Evolutionary conservation across 2,329 filamentous ascomycete genomes (phyloP), one percentile per base, ranked within the genome.

Genomic region (Hymenoscyphus occultus): DNA sequence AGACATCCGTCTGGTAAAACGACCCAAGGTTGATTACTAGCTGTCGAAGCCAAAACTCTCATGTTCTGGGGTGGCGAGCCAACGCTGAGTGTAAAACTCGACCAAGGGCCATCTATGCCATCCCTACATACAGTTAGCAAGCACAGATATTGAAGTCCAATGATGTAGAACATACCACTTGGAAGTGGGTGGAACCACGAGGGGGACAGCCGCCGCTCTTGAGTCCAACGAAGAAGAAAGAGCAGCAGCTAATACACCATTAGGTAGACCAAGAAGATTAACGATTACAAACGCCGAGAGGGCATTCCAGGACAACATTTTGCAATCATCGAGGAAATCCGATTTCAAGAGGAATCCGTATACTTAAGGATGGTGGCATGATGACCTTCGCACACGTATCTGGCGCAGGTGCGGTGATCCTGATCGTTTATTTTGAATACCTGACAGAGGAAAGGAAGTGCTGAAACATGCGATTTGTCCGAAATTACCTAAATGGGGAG

Each of bases 41-140:
- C 75, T 19, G 78, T 80, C 35, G 78, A 79, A 10, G 79, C 71
- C 13, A 78, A 72, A 3, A 79, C 77, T 62, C 76, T 71, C n/a
- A 79, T 64, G 51, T 71, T 72, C 66, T 80, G 77, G 62, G 76
- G 73, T 35, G 77, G 75, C 10, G 71, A 75, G 19, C 78, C 78
- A 39, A 79, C 75, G 9, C 76, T 73, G 40, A 80, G 59, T 64
- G 75, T 69, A 64, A 79, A 79, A 28, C 70, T 77, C 65, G 77
- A 79, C 77, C 77, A 79, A 40, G 76, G 74, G n/a, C 77, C 77
- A 63, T 80, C 78, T 56, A 65, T 69, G 0, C 69, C 69, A 54
- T 70, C 69, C 65, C 67, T 67, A 67, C 42, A 60, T 62, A 14
- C 56, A 19, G 54, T 54, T 58, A 10, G 31, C 3, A 31, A 58